Percentiles rank a stretch among this genome's conserved stretches.
Evolutionary conservation across 768 basidiomycete species (phyloP).

Genomic region (Lentinula sp.): DNA sequence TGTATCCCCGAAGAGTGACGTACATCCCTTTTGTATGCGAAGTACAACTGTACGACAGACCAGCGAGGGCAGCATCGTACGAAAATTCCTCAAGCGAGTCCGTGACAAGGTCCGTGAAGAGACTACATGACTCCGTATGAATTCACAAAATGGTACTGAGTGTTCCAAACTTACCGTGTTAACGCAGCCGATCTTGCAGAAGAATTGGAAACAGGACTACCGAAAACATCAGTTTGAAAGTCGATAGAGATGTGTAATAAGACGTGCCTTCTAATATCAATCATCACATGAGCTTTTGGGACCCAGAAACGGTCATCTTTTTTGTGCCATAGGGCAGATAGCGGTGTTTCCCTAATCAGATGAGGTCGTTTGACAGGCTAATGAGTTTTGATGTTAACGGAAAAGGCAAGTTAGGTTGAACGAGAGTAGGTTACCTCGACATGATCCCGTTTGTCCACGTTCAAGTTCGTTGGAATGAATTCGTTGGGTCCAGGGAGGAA

Average conservation of each 20-base stretch:
- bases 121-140: slow-evolving; percentile 28
- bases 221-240: slow-evolving; percentile 2
- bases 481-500: slow-evolving; percentile 80
- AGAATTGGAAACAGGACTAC: slow-evolving; percentile 50
- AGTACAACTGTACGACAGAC: slow-evolving; percentile 67
- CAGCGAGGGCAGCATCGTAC: slow-evolving; percentile 91
- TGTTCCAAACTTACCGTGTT: slow-evolving; percentile 46
- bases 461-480: slow-evolving; percentile 84
- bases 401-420: neutral
- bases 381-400: neutral
- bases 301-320: slow-evolving; percentile 97
- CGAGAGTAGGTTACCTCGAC: slow-evolving; percentile 39
- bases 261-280: slow-evolving; percentile 69
- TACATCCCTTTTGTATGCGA: slow-evolving; percentile 60
- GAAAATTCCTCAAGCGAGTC: slow-evolving; percentile 88
- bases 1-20: slow-evolving; percentile 76
- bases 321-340: slow-evolving; percentile 89
- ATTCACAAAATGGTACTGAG: neutral
- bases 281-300: slow-evolving; percentile 74
- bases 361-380: slow-evolving; percentile 74
- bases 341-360: slow-evolving; percentile 64
- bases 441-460: slow-evolving; percentile 73
- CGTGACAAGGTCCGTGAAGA: slow-evolving; percentile 80
- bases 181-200: slow-evolving; percentile 69
- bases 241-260: neutral